Evolutionary conservation across 1,284 basidiomycete genomes (phyloP).

Genomic region (Ceratobasidium sp.): DNA sequence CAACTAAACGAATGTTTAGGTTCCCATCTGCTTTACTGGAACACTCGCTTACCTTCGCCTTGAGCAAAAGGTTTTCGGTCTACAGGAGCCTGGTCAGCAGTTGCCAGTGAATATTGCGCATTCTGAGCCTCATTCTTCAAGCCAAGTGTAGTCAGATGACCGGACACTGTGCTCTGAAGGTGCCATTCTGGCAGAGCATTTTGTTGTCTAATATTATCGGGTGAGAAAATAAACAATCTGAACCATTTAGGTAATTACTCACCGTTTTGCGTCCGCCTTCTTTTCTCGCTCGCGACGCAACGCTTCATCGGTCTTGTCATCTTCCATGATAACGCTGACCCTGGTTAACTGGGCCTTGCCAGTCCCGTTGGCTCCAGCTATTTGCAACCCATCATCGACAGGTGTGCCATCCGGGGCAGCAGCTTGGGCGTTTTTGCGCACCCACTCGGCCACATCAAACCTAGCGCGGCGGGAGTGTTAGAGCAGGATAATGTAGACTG

Average conservation of each 20-base stretch:
- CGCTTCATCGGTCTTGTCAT: constrained; percentile 83
- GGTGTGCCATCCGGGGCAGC: constrained; percentile 65
- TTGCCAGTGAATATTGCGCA: constrained; percentile 30
- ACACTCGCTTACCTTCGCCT: constrained; percentile 24
- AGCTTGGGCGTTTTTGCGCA: constrained; percentile 74
- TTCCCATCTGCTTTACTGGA: background rate
- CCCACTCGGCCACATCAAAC: constrained; percentile 85
- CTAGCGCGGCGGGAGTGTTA: constrained; percentile 58
- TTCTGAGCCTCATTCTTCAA: constrained; percentile 56
- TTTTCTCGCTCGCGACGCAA: constrained; percentile 73
- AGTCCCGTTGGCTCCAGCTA: constrained; percentile 72
- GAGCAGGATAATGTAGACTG: background rate
- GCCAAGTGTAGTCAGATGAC: constrained; percentile 89
- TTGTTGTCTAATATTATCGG: constrained; percentile 67
- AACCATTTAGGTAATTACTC: constrained; percentile 41
- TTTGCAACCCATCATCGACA: constrained; percentile 67
- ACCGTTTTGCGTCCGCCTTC: constrained; percentile 79
- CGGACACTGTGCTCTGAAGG: constrained; percentile 93
- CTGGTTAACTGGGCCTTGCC: constrained; percentile 66
- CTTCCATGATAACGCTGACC: constrained; percentile 81
- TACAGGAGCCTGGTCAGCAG: constrained; percentile 13
- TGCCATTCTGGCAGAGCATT: constrained; percentile 95
- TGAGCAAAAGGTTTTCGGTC: constrained; percentile 36
- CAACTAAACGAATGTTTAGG: constrained; percentile 29
- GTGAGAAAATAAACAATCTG: background rate